Percentiles rank a stretch among this genome's conserved stretches.
phyloP scores from a whole-genome alignment of 2,329 filamentous ascomycete genomes.

The Tympanopsis confertula region DNA sequence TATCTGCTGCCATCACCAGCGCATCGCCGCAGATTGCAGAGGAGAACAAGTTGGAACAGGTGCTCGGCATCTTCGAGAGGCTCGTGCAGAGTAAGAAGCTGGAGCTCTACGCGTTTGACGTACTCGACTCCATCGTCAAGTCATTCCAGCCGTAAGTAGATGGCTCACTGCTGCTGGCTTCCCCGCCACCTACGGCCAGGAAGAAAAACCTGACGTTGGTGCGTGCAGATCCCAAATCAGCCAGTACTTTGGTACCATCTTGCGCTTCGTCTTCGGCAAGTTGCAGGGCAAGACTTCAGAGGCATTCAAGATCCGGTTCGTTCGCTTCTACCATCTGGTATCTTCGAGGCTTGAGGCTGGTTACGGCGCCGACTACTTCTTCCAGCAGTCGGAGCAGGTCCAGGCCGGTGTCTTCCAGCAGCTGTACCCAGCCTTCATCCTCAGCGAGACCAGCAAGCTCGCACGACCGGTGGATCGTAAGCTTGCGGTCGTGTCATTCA shows the following conservation, averaged over 20 bases:
- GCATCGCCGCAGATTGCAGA: slow-evolving; percentile 61
- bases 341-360: slow-evolving; percentile 65
- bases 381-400: slow-evolving; percentile 69
- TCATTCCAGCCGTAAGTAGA: slow-evolving; percentile 58
- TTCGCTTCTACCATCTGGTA: slow-evolving; percentile 88
- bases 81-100: slow-evolving; percentile 72
- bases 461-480: slow-evolving; percentile 83
- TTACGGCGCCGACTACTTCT: slow-evolving; percentile 87
- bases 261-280: slow-evolving; percentile 72
- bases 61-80: slow-evolving; percentile 93
- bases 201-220: no score
- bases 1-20: slow-evolving; percentile 73
- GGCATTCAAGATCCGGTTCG: slow-evolving; percentile 74
- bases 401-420: slow-evolving; percentile 71
- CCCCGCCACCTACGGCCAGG: no score
- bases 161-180: neutral
- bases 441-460: slow-evolving; percentile 80
- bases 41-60: slow-evolving; percentile 71
- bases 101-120: slow-evolving; percentile 77
- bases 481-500: slow-evolving; percentile 81
- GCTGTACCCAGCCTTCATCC: slow-evolving; percentile 76
- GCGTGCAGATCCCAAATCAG: slow-evolving; percentile 48
- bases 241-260: slow-evolving; percentile 66
- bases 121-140: slow-evolving; percentile 70
- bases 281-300: slow-evolving; percentile 61